Base-by-base conservation (phyloP, 1,284 basidiomycete genomes). In the Meripilus lineatus region DNA sequence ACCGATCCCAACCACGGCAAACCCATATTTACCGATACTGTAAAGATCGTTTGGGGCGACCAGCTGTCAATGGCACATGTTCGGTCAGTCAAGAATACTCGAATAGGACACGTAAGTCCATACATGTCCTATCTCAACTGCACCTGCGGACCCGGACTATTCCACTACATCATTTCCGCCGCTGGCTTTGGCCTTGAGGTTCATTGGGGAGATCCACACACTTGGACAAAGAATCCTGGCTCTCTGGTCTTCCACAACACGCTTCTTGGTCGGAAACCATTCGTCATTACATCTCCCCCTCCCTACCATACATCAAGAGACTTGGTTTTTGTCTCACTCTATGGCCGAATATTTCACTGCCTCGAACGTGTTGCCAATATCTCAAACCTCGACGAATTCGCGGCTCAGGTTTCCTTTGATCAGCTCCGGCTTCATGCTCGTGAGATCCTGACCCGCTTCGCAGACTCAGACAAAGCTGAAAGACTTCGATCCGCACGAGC, bases 91-190 rank as follows among this genome's bases (percentile, higher is more conserved):
- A 48, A 53, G 2, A 48, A 47, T 22, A 57, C 59, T 32, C 58
- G 66, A 2, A 60, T 58, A 1, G 69, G 69, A 0, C 61, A 72
- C n/a, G 66, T 69, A 28, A 50, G 39, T 3, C 59, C 60, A 1
- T 55, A 51, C 22, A 38, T 44, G 10, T 59, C 58, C 0, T 62
- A 62, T 24, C 50, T 55, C 0, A 59, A 61, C 50, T 54, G 49
- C 0, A 52, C 56, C 1, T 62, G 55, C 47, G 51, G 63, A 6
- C 63, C 64, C 1, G 69, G 67, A 0, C 50, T 71, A 3, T 71
- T 70, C 48, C 69, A 70, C 45, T 55, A 53, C 15, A 63, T 69
- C 46, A 66, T 70, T 36, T 58, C 67, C 1, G 58, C 58, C 7
- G 51, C 57, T 2, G 55, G 60, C 35, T 63, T 63, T 0, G 28